Conservation (phyloP, 106 monocot genomes). For the Dendrobium catenatum region DNA sequence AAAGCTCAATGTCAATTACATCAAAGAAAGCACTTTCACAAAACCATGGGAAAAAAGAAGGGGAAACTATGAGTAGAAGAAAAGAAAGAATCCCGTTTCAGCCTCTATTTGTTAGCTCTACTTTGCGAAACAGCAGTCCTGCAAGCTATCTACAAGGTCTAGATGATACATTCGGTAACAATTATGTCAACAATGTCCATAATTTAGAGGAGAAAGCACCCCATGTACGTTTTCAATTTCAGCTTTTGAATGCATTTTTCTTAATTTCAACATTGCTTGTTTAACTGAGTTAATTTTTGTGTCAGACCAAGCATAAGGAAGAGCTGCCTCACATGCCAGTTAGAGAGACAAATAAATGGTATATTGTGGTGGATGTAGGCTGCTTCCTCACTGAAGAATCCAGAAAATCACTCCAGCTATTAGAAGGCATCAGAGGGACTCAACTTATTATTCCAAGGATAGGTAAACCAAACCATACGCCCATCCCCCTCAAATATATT, state of each 20-base stretch:
- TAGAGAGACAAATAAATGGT: constrained; percentile 59
- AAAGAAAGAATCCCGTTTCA: constrained; percentile 35
- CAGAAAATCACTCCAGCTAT: constrained; percentile 57
- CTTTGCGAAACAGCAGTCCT: constrained; percentile 14
- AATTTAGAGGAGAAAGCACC: not conserved
- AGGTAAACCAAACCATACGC: constrained; percentile 37
- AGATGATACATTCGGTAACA: not conserved
- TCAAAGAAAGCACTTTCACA: constrained; percentile 12
- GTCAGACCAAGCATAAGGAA: constrained; percentile 13
- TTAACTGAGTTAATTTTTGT: constrained; percentile 1
- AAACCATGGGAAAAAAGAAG: constrained; percentile 16
- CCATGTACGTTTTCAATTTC: not conserved
- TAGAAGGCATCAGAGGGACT: constrained; percentile 83
- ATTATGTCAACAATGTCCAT: not conserved
- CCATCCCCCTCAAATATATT: too few species aligned
- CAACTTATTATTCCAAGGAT: constrained; percentile 79
- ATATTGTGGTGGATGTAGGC: constrained; percentile 63
- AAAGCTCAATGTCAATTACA: constrained; percentile 7
- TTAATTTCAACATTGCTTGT: not conserved
- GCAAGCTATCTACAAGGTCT: not conserved
- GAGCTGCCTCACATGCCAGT: constrained; percentile 9
- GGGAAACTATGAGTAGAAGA: constrained; percentile 17
- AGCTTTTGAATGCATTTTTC: not conserved
- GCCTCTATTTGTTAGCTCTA: constrained; percentile 20
- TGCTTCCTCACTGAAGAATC: constrained; percentile 75